Percentiles rank a stretch among this genome's conserved stretches.
These are phyloP conservation scores for Phytophthora multivora DNA, from an alignment of 352 stramenopile genomes.

Conservation along the genomic window DNA sequence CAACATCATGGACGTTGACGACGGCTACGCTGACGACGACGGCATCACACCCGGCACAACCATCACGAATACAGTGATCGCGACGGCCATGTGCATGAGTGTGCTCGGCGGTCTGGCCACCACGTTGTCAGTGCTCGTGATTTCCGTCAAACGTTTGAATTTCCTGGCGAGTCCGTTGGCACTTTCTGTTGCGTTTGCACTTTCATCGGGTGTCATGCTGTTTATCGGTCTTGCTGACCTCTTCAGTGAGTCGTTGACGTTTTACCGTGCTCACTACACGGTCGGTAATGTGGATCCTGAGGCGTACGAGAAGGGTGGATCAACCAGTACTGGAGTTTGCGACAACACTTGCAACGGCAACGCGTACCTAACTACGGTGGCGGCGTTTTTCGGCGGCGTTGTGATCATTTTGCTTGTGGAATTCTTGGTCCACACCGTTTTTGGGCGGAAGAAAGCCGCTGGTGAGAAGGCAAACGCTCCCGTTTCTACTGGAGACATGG, in stretches of 20 bases:
- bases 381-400: constrained; percentile 58
- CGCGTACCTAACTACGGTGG: constrained; percentile 50
- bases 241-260: constrained; percentile 53
- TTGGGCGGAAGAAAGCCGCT: constrained; percentile 29
- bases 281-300: constrained; percentile 57
- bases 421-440: constrained; percentile 53
- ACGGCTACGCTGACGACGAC: constrained; percentile 43
- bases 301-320: constrained; percentile 65
- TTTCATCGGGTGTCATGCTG: constrained; percentile 76
- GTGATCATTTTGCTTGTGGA: constrained; percentile 65
- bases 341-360: constrained; percentile 66
- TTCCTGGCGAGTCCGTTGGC: constrained; percentile 55
- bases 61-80: constrained; percentile 55
- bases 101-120: constrained; percentile 68
- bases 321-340: constrained; percentile 49
- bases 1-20: constrained; percentile 57
- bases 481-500: constrained; percentile 2
- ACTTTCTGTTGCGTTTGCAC: constrained; percentile 57
- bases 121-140: constrained; percentile 59
- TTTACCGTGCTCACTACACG: constrained; percentile 54
- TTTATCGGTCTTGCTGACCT: constrained; percentile 72
- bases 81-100: constrained; percentile 72
- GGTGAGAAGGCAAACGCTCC: constrained; percentile 12
- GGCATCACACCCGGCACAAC: constrained; percentile 36
- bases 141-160: constrained; percentile 57